Conservation (phyloP, 805 yeast genomes). For the Wickerhamomyces hampshirensis region DNA sequence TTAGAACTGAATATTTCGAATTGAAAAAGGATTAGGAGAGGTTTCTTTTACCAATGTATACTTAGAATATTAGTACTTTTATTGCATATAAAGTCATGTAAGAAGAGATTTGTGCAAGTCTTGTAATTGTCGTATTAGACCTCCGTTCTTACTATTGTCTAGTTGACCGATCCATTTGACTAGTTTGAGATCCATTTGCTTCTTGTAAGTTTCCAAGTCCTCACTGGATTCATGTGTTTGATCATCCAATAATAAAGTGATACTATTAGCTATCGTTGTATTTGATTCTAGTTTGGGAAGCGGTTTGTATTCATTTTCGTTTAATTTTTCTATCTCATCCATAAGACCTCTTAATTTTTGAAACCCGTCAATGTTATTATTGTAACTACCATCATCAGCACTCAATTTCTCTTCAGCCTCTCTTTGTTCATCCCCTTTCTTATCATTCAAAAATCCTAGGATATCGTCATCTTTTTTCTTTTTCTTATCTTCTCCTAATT, state of each 20-base stretch:
- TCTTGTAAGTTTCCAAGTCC: constrained; percentile 5
- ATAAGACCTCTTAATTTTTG: constrained; percentile 14
- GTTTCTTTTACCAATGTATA: constrained; percentile 81
- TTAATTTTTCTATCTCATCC: constrained; percentile 19
- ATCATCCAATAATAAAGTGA: constrained; percentile 4
- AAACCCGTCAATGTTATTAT: constrained; percentile 7
- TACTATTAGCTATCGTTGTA: not conserved
- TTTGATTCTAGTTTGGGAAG: not conserved
- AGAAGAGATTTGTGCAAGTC: constrained; percentile 8
- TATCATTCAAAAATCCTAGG: constrained; percentile 11
- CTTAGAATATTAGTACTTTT: constrained; percentile 73
- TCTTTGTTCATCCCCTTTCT: not conserved
- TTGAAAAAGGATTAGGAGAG: constrained; percentile 86
- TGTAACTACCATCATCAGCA: too few relatives aligned
- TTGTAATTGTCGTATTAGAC: constrained; percentile 12
- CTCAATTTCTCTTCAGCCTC: not conserved
- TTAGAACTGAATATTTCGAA: constrained; percentile 75
- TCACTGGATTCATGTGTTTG: constrained; percentile 1
- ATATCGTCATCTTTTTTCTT: constrained; percentile 10
- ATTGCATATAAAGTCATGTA: constrained; percentile 77
- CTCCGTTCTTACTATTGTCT: constrained; percentile 1
- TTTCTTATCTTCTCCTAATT: constrained; percentile 1
- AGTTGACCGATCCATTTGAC: constrained; percentile 9
- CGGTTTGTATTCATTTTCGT: constrained; percentile 6
- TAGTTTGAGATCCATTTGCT: constrained; percentile 3